A percentile compares a stretch with the other conserved stretches of the same genome.
These are phyloP conservation scores for Crotalaria pallida DNA, from an alignment of 306 rosid genomes.

Conservation along the genomic window DNA sequence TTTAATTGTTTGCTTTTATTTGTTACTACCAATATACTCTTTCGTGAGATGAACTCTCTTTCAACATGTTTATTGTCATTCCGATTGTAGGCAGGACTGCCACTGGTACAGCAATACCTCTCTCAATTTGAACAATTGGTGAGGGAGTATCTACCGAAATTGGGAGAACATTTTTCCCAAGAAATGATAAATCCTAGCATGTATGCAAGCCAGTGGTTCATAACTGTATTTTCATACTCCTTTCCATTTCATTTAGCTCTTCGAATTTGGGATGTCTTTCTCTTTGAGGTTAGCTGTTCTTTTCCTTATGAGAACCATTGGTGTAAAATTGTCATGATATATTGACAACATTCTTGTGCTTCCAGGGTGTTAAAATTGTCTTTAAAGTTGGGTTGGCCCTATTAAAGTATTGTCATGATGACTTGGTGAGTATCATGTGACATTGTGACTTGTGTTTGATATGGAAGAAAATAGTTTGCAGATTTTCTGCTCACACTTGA, in stretches of 20 bases:
- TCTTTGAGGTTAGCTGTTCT: constrained; percentile 65
- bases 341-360: constrained; percentile 13
- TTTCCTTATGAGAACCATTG: constrained; percentile 9
- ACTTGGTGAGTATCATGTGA: constrained; percentile 65
- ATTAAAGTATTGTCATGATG: constrained; percentile 90
- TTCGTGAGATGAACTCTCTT: neutral
- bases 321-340: constrained; percentile 1
- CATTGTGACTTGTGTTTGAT: constrained; percentile 15
- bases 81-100: constrained; percentile 73
- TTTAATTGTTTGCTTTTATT: neutral
- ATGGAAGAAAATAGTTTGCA: neutral
- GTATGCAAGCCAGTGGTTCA: constrained; percentile 99
- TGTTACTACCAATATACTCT: neutral
- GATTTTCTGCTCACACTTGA: constrained; percentile 14
- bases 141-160: constrained; percentile 72
- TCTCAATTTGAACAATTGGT: constrained; percentile 77
- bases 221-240: constrained; percentile 94
- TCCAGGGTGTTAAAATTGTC: constrained; percentile 89
- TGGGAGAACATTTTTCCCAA: constrained; percentile 78
- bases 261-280: constrained; percentile 98
- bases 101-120: constrained; percentile 91
- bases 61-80: constrained; percentile 6
- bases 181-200: constrained; percentile 99
- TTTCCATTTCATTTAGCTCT: constrained; percentile 97
- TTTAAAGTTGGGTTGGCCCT: constrained; percentile 94